phyloP scores from a whole-genome alignment of 805 yeast genomes.

The Wickerhamomyces queroliae region DNA sequence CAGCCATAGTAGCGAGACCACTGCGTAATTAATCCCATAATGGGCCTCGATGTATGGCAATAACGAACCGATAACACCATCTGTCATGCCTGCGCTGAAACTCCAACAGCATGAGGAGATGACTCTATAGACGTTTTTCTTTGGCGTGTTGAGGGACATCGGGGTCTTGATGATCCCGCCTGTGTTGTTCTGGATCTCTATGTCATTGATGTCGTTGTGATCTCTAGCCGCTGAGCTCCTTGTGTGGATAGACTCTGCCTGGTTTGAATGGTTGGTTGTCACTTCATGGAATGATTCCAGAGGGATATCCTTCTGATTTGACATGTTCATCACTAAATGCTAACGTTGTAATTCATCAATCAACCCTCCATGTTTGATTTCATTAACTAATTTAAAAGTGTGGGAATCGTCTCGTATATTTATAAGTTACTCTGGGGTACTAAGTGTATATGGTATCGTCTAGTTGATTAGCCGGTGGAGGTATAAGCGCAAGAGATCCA shows the following conservation, averaged over 20 bases:
- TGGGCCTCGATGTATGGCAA: conserved; percentile 46
- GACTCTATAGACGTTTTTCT: conserved; percentile 37
- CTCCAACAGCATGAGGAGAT: conserved; percentile 35
- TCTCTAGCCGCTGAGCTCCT: no score
- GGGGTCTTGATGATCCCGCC: conserved; percentile 13
- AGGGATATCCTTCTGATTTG: not conserved
- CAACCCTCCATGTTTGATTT: no score
- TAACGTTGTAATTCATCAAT: no score
- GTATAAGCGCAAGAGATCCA: no score
- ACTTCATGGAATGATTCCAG: not conserved
- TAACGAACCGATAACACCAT: conserved; percentile 59
- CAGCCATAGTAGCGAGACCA: conserved; percentile 56
- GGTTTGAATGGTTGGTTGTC: not conserved
- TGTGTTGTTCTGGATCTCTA: conserved; percentile 2
- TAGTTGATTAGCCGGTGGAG: no score
- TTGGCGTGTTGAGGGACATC: conserved; percentile 38
- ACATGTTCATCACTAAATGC: no score
- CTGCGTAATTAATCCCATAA: conserved; percentile 41
- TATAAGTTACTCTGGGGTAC: no score
- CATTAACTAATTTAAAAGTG: no score
- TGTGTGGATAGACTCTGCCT: no score
- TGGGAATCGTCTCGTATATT: no score
- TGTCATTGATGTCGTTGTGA: no score
- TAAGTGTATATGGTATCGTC: no score
- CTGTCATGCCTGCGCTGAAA: conserved; percentile 39